Percentiles rank a stretch among this genome's conserved stretches.
phyloP scores from a whole-genome alignment of 306 rosid species.

The Pyrus pyrifolia region DNA sequence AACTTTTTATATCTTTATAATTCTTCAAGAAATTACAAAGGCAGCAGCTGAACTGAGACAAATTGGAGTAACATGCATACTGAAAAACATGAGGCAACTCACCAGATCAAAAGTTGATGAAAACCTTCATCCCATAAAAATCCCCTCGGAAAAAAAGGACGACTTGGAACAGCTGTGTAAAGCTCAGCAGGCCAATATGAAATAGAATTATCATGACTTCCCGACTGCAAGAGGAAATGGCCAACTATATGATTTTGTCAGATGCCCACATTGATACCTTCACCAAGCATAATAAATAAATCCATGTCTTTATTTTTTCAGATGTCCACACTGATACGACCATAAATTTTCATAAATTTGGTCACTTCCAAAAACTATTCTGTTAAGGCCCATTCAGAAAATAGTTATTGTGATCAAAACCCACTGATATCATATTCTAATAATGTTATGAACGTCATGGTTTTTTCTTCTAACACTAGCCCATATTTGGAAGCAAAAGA shows the following conservation, averaged over 20 bases:
- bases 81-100: slow-evolving; percentile 23
- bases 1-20: not conserved
- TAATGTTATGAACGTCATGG: not conserved
- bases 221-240: slow-evolving; percentile 52
- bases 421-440: not conserved
- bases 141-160: slow-evolving; percentile 94
- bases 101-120: slow-evolving; percentile 92
- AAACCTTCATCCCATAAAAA: slow-evolving; percentile 99
- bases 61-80: slow-evolving; percentile 2
- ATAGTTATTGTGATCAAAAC: not conserved
- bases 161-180: slow-evolving; percentile 93
- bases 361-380: not conserved
- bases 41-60: not conserved
- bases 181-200: slow-evolving; percentile 96
- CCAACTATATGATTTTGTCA: slow-evolving; percentile 19
- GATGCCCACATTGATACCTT: slow-evolving; percentile 19
- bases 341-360: not conserved
- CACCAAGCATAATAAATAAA: slow-evolving; percentile 3
- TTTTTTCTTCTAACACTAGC: not conserved
- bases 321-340: not conserved
- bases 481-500: not conserved
- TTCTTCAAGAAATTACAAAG: not conserved
- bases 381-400: not conserved
- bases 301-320: no score
- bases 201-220: slow-evolving; percentile 38